phyloP scores from a whole-genome alignment of 306 rosid genomes.

The Myrica gale region DNA sequence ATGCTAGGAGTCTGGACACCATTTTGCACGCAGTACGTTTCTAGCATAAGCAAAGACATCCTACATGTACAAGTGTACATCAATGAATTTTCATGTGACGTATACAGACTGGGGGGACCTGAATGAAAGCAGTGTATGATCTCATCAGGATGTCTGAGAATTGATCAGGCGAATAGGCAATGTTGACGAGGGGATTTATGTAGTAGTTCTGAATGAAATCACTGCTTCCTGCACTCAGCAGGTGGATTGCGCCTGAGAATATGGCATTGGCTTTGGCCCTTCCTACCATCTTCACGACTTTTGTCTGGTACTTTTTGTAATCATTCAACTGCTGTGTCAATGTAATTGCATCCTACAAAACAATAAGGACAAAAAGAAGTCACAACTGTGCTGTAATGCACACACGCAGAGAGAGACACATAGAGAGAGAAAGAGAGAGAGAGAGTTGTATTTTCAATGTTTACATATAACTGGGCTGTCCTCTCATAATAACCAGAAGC shows the following conservation, averaged over 20 bases:
- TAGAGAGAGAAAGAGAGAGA: slow-evolving; percentile 1
- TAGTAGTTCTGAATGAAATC: slow-evolving; percentile 65
- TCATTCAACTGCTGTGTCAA: slow-evolving; percentile 50
- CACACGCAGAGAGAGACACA: neutral
- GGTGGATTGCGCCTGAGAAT: slow-evolving; percentile 50
- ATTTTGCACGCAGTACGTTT: neutral
- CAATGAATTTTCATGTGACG: too few relatives aligned
- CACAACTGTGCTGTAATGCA: too few relatives aligned
- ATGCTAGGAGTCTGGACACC: neutral
- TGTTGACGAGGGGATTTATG: slow-evolving; percentile 37
- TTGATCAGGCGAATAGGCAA: slow-evolving; percentile 39
- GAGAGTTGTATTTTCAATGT: neutral
- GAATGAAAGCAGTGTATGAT: slow-evolving; percentile 47
- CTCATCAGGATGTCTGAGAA: slow-evolving; percentile 48
- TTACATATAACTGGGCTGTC: slow-evolving; percentile 49
- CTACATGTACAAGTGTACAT: too few relatives aligned
- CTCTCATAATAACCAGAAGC: slow-evolving; percentile 56
- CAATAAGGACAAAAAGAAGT: slow-evolving; percentile 1
- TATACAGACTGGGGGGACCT: slow-evolving; percentile 34
- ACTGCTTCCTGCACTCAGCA: slow-evolving; percentile 59
- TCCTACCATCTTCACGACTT: slow-evolving; percentile 52
- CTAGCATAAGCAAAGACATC: neutral
- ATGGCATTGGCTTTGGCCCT: slow-evolving; percentile 39
- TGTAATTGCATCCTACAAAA: slow-evolving; percentile 42
- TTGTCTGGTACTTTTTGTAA: slow-evolving; percentile 48